These are phyloP conservation scores for Candida wancherniae DNA, from an alignment of 805 yeast species.

Conservation along the genomic window DNA sequence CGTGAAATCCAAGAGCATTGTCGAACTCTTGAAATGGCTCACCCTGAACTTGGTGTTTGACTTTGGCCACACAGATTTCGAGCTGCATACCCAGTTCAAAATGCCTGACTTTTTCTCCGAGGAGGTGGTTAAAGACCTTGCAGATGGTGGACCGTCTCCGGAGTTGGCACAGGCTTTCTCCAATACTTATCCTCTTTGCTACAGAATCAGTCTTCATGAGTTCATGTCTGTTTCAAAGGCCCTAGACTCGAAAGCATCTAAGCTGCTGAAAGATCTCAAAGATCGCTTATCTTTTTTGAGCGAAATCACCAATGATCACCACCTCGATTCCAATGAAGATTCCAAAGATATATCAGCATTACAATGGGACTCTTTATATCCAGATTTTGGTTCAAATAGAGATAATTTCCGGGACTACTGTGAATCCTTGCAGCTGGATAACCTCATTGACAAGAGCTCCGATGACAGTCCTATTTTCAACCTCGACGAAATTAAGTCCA, in stretches of 20 bases:
- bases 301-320: slow-evolving; percentile 26
- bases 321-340: too few relatives aligned
- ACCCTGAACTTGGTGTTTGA: slow-evolving; percentile 40
- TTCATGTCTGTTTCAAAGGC: slow-evolving; percentile 21
- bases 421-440: neutral
- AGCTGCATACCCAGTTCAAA: slow-evolving; percentile 11
- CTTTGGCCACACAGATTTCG: slow-evolving; percentile 23
- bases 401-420: slow-evolving; percentile 20
- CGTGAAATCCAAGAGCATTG: slow-evolving; percentile 24
- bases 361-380: slow-evolving; percentile 35
- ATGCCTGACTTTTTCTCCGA: slow-evolving; percentile 10
- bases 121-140: slow-evolving; percentile 5
- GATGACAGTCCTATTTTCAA: slow-evolving; percentile 20
- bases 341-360: slow-evolving; percentile 7
- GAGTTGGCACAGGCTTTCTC: slow-evolving; percentile 20
- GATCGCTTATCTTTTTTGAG: slow-evolving; percentile 34
- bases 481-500: slow-evolving; percentile 24
- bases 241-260: slow-evolving; percentile 7
- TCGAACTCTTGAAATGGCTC: slow-evolving; percentile 35
- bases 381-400: slow-evolving; percentile 12
- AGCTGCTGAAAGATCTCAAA: slow-evolving; percentile 21
- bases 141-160: slow-evolving; percentile 15
- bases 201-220: slow-evolving; percentile 31
- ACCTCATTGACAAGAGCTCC: slow-evolving; percentile 8
- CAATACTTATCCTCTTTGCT: slow-evolving; percentile 28